phyloP scores from a whole-genome alignment of 139 green algal species.

The Eudorina sp. region DNA sequence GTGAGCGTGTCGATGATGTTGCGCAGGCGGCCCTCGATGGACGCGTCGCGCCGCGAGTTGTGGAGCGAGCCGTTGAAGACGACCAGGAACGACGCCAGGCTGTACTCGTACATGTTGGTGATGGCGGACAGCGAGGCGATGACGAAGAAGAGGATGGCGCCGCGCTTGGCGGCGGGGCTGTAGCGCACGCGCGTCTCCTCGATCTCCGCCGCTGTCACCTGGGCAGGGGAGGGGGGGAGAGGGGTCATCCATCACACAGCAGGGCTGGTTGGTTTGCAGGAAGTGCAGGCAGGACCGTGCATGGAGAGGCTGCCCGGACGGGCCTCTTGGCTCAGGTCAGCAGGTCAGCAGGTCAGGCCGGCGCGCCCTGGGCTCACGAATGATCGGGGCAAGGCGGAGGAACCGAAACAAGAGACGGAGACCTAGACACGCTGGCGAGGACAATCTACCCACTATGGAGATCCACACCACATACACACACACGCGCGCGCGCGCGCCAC shows the following conservation, averaged over 20 bases:
- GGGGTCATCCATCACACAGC: too few species aligned
- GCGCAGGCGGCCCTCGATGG: slow-evolving; percentile 66
- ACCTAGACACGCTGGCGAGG: too few species aligned
- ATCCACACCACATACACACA: neutral
- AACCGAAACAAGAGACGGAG: too few species aligned
- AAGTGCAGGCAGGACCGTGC: too few species aligned
- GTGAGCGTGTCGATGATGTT: slow-evolving; percentile 87
- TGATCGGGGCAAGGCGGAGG: too few species aligned
- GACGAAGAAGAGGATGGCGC: slow-evolving; percentile 90
- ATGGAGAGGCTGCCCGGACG: too few species aligned
- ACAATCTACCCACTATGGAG: too few species aligned
- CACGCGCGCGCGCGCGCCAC: neutral
- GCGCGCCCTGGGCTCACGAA: too few species aligned
- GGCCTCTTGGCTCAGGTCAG: too few species aligned
- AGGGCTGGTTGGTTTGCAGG: too few species aligned
- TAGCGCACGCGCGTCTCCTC: slow-evolving; percentile 78
- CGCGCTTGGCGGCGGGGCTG: slow-evolving; percentile 80
- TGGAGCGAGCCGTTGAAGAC: slow-evolving; percentile 81
- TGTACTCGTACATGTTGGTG: slow-evolving; percentile 91
- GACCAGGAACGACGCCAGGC: slow-evolving; percentile 76
- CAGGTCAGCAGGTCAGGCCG: too few species aligned
- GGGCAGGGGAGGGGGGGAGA: neutral
- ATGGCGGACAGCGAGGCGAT: slow-evolving; percentile 79
- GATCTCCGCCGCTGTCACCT: slow-evolving; percentile 79
- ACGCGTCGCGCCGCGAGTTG: slow-evolving; percentile 66